phyloP scores from a whole-genome alignment of 2,329 filamentous ascomycete species.

The Diaporthe australafricana region DNA sequence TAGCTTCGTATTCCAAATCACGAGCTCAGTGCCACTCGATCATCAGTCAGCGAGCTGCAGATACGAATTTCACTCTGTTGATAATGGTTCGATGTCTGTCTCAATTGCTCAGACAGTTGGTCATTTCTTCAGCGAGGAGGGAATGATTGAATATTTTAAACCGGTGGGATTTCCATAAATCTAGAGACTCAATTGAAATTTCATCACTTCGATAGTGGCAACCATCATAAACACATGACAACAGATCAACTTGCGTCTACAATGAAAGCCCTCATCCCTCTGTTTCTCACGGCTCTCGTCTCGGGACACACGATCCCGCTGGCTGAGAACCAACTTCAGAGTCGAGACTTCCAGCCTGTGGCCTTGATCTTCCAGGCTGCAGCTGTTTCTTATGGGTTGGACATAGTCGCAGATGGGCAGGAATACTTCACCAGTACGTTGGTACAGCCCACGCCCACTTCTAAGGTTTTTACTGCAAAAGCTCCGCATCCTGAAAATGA shows the following conservation, averaged over 20 bases:
- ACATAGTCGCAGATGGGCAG: constrained; percentile 25
- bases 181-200: too few relatives aligned
- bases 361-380: constrained; percentile 21
- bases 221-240: neutral
- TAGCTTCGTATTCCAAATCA: neutral
- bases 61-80: neutral
- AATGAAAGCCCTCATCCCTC: constrained; percentile 2
- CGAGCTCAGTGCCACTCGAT: neutral
- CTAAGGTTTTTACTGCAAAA: neutral
- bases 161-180: neutral
- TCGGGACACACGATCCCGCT: neutral
- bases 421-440: constrained; percentile 29
- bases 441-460: neutral
- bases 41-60: neutral
- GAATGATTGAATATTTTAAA: neutral
- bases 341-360: constrained; percentile 20
- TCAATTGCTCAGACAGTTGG: too few relatives aligned
- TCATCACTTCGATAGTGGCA: too few relatives aligned
- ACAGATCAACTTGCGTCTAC: neutral
- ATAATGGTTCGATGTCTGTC: neutral
- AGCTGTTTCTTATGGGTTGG: constrained; percentile 26
- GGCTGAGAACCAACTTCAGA: neutral
- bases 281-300: neutral
- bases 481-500: too few relatives aligned
- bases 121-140: neutral